These are phyloP conservation scores for Ascochyta clinopodiicola DNA, from an alignment of 2,329 filamentous ascomycete species.

Conservation along the genomic window DNA sequence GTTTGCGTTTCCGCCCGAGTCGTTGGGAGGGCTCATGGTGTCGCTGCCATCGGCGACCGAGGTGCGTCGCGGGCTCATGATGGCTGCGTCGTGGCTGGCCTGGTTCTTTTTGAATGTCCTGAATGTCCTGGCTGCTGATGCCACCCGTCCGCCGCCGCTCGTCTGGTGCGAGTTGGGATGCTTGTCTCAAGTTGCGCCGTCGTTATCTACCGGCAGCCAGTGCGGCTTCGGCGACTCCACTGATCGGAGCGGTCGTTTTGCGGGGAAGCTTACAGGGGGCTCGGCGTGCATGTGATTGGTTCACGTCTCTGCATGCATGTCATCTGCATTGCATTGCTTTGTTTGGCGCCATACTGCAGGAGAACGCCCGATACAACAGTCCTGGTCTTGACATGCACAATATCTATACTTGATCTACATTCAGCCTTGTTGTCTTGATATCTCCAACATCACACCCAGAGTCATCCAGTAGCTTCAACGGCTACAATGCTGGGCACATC, in stretches of 20 bases:
- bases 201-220: not conserved
- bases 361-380: too few species aligned
- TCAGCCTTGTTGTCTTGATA: not conserved
- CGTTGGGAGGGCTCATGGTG: constrained; percentile 43
- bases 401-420: not conserved
- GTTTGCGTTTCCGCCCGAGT: constrained; percentile 39
- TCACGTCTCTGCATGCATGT: not conserved
- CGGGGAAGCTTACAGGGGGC: constrained; percentile 6
- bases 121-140: not conserved
- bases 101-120: not conserved
- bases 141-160: constrained; percentile 7
- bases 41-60: constrained; percentile 33
- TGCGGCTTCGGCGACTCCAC: constrained; percentile 11
- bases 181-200: not conserved
- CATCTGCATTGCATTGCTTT: constrained; percentile 2
- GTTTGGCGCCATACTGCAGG: too few species aligned
- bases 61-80: constrained; percentile 14
- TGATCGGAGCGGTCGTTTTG: constrained; percentile 14
- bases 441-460: too few species aligned
- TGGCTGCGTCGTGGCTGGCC: not conserved
- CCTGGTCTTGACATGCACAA: too few species aligned
- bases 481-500: constrained; percentile 73
- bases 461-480: constrained; percentile 9
- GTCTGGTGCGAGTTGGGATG: not conserved
- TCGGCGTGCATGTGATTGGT: constrained; percentile 4